Evolutionary conservation across 768 basidiomycete species (phyloP).

Genomic region (Mycena maculata): DNA sequence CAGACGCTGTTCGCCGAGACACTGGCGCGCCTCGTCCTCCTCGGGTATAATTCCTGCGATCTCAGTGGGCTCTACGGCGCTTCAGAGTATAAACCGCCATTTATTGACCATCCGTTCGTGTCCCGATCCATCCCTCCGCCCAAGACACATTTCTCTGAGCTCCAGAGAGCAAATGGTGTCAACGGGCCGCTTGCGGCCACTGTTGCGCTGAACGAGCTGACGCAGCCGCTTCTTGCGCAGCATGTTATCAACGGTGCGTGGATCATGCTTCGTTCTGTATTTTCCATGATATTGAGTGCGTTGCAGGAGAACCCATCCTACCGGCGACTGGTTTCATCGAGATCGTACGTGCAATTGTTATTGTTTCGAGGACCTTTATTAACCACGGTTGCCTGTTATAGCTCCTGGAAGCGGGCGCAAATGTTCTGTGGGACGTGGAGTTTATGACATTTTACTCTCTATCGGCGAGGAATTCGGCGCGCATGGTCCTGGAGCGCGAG

Average conservation of each 20-base stretch:
- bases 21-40: not conserved
- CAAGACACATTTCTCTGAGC: no score
- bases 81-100: no score
- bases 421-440: constrained; percentile 7
- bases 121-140: not conserved
- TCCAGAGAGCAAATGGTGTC: no score
- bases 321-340: constrained; percentile 16
- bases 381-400: not conserved
- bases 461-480: not conserved
- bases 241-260: constrained; percentile 16
- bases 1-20: not conserved
- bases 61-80: not conserved
- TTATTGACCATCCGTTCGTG: not conserved
- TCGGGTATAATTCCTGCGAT: constrained; percentile 7
- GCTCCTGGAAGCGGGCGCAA: not conserved
- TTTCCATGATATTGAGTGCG: no score
- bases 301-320: constrained; percentile 6
- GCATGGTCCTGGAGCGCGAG: constrained; percentile 6
- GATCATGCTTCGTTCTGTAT: no score
- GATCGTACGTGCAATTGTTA: constrained; percentile 2
- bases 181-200: no score
- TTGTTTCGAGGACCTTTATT: not conserved
- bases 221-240: constrained; percentile 4
- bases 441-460: constrained; percentile 19
- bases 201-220: not conserved